Percentiles rank a stretch among this genome's conserved stretches.
Conservation (phyloP, 2,329 filamentous ascomycete genomes). For the Rhytidhysteron rufulum region DNA sequence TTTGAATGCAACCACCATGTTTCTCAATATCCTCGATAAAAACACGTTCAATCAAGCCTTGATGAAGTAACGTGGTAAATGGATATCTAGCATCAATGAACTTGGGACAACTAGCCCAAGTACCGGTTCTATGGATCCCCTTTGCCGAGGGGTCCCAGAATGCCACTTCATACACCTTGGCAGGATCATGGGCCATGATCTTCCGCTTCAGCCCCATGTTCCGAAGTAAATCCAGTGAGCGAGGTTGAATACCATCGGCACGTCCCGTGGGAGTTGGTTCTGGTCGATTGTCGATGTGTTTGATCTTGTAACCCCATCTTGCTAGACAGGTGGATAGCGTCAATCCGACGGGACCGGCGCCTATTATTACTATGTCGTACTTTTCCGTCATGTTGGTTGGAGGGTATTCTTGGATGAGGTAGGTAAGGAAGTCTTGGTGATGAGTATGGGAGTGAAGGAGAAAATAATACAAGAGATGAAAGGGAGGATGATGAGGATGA, state of each 20-base stretch:
- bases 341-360: constrained; percentile 83
- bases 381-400: constrained; percentile 35
- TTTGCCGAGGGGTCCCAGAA: constrained; percentile 60
- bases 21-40: constrained; percentile 61
- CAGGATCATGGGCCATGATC: constrained; percentile 83
- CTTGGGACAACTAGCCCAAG: constrained; percentile 82
- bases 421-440: too few species aligned
- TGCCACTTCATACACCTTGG: constrained; percentile 72
- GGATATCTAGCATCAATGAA: constrained; percentile 68
- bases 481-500: not conserved
- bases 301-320: constrained; percentile 91
- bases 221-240: constrained; percentile 78
- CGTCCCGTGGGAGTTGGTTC: constrained; percentile 83
- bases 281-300: constrained; percentile 87
- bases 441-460: not conserved
- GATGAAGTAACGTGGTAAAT: constrained; percentile 60
- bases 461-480: not conserved
- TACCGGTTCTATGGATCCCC: constrained; percentile 59
- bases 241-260: constrained; percentile 87
- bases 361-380: constrained; percentile 75
- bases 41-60: constrained; percentile 60
- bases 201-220: constrained; percentile 87
- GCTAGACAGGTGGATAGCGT: constrained; percentile 84
- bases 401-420: not conserved
- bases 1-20: constrained; percentile 52